A percentile compares a stretch with the other conserved stretches of the same genome.
These are phyloP conservation scores for Cucumis hystrix DNA, from an alignment of 306 rosid species.

Conservation along the genomic window DNA sequence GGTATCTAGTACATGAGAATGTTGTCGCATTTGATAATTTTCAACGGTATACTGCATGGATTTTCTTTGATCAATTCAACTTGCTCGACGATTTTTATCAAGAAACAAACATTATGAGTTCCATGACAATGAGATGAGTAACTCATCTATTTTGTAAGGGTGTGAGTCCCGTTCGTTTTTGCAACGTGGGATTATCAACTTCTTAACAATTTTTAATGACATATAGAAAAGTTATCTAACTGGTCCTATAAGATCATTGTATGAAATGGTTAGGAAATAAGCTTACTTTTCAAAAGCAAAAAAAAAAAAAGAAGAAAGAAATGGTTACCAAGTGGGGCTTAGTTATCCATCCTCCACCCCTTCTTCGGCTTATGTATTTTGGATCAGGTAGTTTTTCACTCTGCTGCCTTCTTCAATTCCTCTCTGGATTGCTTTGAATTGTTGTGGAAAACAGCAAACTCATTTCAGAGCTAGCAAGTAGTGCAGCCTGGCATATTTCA, in stretches of 20 bases:
- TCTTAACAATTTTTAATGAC: neutral
- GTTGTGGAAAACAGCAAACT: neutral
- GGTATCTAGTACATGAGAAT: neutral
- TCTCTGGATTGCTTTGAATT: neutral
- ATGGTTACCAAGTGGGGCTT: too few relatives aligned
- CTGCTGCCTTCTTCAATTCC: neutral
- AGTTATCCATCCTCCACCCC: neutral
- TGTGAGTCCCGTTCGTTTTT: too few relatives aligned
- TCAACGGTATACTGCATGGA: neutral
- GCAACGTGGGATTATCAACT: neutral
- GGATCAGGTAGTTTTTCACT: neutral
- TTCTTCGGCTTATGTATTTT: neutral
- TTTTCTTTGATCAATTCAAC: neutral
- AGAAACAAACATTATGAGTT: neutral
- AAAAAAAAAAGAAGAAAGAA: too few relatives aligned
- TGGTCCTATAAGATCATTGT: neutral
- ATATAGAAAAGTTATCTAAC: neutral
- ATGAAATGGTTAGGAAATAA: too few relatives aligned
- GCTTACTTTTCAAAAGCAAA: too few relatives aligned
- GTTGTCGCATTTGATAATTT: neutral
- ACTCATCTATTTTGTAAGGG: too few relatives aligned
- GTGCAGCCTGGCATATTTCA: neutral
- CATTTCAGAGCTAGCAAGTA: neutral
- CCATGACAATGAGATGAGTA: too few relatives aligned
- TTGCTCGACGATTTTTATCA: neutral